Percentiles rank a stretch among this genome's conserved stretches.
These are phyloP conservation scores for Boletales sp. DNA, from an alignment of 768 basidiomycete species.

Conservation along the genomic window DNA sequence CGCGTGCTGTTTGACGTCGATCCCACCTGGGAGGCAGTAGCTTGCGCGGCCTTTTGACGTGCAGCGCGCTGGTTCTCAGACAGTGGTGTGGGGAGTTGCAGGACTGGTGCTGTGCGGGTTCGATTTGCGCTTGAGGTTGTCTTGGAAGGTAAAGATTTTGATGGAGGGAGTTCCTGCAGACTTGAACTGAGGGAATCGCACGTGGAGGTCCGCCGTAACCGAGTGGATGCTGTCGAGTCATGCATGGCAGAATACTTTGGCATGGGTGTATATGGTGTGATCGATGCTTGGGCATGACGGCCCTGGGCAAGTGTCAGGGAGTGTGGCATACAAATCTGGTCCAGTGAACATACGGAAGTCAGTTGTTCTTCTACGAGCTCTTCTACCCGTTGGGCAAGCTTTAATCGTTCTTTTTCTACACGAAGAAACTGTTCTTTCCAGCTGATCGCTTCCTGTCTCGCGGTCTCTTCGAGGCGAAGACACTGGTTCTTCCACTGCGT, in stretches of 20 bases:
- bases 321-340: neutral
- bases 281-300: slow-evolving; percentile 12
- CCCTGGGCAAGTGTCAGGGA: slow-evolving; percentile 9
- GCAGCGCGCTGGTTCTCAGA: slow-evolving; percentile 27
- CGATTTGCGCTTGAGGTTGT: slow-evolving; percentile 5
- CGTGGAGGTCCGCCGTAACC: slow-evolving; percentile 12
- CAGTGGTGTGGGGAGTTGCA: slow-evolving; percentile 29
- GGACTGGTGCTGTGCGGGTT: slow-evolving; percentile 6
- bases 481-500: slow-evolving; percentile 72
- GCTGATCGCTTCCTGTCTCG: slow-evolving; percentile 50
- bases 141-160: slow-evolving; percentile 31
- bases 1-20: slow-evolving; percentile 11
- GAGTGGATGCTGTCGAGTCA: slow-evolving; percentile 30
- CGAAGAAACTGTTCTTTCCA: slow-evolving; percentile 82
- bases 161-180: slow-evolving; percentile 30
- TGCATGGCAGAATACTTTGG: slow-evolving; percentile 15
- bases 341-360: slow-evolving; percentile 34
- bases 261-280: slow-evolving; percentile 35
- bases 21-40: slow-evolving; percentile 5
- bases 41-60: slow-evolving; percentile 20
- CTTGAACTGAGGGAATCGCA: slow-evolving; percentile 21
- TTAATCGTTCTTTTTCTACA: slow-evolving; percentile 65
- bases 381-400: slow-evolving; percentile 53
- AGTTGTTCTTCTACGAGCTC: slow-evolving; percentile 53
- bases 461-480: slow-evolving; percentile 42